Conservation (phyloP, 495 filamentous ascomycete species). For the Monascus purpureus region DNA sequence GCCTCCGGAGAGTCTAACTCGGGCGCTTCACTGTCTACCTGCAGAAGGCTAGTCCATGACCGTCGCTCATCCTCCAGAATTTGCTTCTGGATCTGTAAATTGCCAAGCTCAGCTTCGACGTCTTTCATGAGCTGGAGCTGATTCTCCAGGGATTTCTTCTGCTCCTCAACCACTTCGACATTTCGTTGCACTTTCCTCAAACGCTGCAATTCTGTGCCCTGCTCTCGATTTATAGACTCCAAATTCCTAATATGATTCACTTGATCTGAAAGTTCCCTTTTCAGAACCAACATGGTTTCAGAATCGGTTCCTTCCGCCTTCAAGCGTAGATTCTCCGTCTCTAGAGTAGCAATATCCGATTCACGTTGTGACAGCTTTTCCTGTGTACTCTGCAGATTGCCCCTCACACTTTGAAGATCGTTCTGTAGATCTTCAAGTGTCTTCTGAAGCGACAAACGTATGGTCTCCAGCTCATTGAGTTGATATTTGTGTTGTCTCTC, state of each 20-base stretch:
- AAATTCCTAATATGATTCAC: conserved; percentile 75
- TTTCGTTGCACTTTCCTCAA: conserved; percentile 66
- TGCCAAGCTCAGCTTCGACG: conserved; percentile 59
- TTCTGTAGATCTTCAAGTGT: conserved; percentile 56
- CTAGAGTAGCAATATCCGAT: conserved; percentile 51
- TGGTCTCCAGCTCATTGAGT: conserved; percentile 54
- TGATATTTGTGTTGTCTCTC: conserved; percentile 58
- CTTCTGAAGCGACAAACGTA: conserved; percentile 51
- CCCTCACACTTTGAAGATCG: conserved; percentile 52
- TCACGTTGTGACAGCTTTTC: conserved; percentile 54
- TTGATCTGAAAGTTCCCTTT: conserved; percentile 77
- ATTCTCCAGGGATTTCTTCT: conserved; percentile 73
- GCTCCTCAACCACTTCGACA: conserved; percentile 88
- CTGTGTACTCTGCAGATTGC: conserved; percentile 49
- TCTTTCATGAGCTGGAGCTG: conserved; percentile 62
- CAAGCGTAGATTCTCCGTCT: conserved; percentile 66
- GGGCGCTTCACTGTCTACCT: conserved; percentile 46
- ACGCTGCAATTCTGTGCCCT: conserved; percentile 64
- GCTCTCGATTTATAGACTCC: conserved; percentile 68
- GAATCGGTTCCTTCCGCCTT: conserved; percentile 77
- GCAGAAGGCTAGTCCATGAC: conserved; percentile 77
- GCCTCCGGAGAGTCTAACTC: conserved; percentile 81
- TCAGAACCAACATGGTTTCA: conserved; percentile 68
- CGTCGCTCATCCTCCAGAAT: conserved; percentile 75
- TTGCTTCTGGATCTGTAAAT: conserved; percentile 68